Base-by-base conservation (phyloP, 2,329 filamentous ascomycete genomes). In the Diaporthe citri region DNA sequence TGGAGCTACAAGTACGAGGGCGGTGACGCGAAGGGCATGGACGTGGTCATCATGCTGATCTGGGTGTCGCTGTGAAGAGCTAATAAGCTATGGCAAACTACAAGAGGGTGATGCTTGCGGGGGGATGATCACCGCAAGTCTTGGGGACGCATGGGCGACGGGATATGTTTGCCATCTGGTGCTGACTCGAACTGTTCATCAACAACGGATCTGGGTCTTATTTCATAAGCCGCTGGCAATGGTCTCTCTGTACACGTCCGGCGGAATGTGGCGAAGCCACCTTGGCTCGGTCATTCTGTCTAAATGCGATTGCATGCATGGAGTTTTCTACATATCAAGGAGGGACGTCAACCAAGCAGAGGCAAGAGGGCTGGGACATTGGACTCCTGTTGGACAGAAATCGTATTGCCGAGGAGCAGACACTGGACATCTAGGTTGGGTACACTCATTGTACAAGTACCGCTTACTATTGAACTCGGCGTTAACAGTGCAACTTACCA, bases 1-100 rank as follows among this genome's bases (percentile, higher is more conserved):
- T 97, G 93, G 93, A 95, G 91, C 80, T 95, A 93, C 87, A 97
- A 97, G 88, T 96, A 92, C 83, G 93, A 95, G 80, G 90, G 90
- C 74, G 90, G 90, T 76, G 90, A 92, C 83, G 86, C 84, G 80
- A 93, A 92, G 86, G 91, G 91, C 51, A 87, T 94, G 84, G 92
- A 94, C 79, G 90, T 93, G 69, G 91, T 94, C 73, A 88, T 94
- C 80, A 93, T 91, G 86, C 87, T 94, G 79, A 94, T 96, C 82
- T 97, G 94, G 94, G 91, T 97, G 78, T 92, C 90, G 66, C 88
- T 94, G 79, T 93, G 86, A 83, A 80, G 36, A 69, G 46, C 15
- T 6, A 10, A 8, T 20, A 25, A 43, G 17, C 31, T 46, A 39
- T 20, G 13, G 5, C 15, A 25, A 41, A 15, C 46, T 17, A n/a